Evolutionary conservation across 164 flowering plant genomes (phyloP).

Genomic region (Saururus chinensis): DNA sequence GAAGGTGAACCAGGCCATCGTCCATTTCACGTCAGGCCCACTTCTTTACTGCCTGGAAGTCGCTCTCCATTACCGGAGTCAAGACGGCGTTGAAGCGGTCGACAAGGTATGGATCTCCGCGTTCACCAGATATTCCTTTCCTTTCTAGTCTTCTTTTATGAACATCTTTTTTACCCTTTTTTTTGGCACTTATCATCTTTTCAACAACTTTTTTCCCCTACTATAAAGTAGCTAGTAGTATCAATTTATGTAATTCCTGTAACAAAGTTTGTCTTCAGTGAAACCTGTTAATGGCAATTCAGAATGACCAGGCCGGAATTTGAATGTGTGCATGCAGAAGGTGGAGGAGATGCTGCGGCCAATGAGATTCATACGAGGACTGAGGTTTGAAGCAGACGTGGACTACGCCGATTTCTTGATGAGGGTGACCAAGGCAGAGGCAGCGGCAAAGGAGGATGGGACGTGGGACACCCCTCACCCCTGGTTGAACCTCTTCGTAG

Average conservation of each 20-base stretch:
- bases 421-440: conserved; percentile 56
- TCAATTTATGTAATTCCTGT: no score
- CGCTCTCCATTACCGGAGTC: conserved; percentile 26
- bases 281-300: neutral
- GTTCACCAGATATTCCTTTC: no score
- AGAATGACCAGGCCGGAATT: neutral
- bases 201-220: no score
- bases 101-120: conserved; percentile 27
- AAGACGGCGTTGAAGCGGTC: conserved; percentile 18
- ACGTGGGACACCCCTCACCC: conserved; percentile 88
- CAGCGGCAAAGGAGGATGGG: conserved; percentile 46
- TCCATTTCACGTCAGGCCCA: conserved; percentile 43
- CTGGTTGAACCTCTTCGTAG: conserved; percentile 73
- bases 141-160: no score
- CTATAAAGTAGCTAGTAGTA: no score
- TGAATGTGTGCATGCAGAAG: conserved; percentile 19
- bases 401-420: conserved; percentile 54
- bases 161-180: no score
- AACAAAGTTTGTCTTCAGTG: neutral
- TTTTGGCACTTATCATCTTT: no score
- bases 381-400: conserved; percentile 45
- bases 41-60: conserved; percentile 81
- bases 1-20: conserved; percentile 27
- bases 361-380: conserved; percentile 28
- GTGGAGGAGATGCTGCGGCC: conserved; percentile 33